A percentile compares a stretch with the other conserved stretches of the same genome.
These are phyloP conservation scores for Pichia sporocuriosa DNA, from an alignment of 805 yeast genomes.

Conservation along the genomic window DNA sequence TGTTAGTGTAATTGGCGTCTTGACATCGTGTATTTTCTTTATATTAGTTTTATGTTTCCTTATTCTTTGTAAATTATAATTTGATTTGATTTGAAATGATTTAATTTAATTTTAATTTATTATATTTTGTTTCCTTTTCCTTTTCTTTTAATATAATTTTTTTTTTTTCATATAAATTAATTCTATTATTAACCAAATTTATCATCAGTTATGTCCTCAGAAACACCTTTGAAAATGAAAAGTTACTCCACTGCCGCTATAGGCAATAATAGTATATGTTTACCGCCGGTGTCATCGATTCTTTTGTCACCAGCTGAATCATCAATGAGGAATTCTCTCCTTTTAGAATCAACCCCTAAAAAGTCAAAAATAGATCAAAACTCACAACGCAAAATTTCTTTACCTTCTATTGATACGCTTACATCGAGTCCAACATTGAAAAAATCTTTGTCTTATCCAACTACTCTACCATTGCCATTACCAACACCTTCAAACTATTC, in stretches of 20 bases:
- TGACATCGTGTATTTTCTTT: too few relatives aligned
- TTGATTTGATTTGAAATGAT: too few relatives aligned
- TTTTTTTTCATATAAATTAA: too few relatives aligned
- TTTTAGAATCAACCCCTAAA: not conserved
- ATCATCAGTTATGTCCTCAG: too few relatives aligned
- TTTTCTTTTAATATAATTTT: too few relatives aligned
- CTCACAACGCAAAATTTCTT: not conserved
- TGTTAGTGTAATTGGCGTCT: too few relatives aligned
- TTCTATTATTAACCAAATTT: too few relatives aligned
- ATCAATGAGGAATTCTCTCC: conserved; percentile 3
- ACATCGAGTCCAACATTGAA: conserved; percentile 22
- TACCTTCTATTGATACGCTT: conserved; percentile 23
- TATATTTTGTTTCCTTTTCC: too few relatives aligned
- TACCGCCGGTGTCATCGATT: conserved; percentile 9
- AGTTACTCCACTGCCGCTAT: too few relatives aligned
- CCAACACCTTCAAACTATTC: not conserved
- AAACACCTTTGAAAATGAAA: not conserved
- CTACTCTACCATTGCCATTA: not conserved
- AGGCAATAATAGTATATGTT: not conserved
- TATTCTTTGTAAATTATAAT: too few relatives aligned
- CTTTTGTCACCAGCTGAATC: conserved; percentile 6
- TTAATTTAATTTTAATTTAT: too few relatives aligned
- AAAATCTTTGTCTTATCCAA: conserved; percentile 18
- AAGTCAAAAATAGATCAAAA: not conserved
- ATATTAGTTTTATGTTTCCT: too few relatives aligned